Percentiles rank a stretch among this genome's conserved stretches.
Evolutionary conservation across 345 rosid genomes (phyloP).

Genomic region (Populus simonii): DNA sequence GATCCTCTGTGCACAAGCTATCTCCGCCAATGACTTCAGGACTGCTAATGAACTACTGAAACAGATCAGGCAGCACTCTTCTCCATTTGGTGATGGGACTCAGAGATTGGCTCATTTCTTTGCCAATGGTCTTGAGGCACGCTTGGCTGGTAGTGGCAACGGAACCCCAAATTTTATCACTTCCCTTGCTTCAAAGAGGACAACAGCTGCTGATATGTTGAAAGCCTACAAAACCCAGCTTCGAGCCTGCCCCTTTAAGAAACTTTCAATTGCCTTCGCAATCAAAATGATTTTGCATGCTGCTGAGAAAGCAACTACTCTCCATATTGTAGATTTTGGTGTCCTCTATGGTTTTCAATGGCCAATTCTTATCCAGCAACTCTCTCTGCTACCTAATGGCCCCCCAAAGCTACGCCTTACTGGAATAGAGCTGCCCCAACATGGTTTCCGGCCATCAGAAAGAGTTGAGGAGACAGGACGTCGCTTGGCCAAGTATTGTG

Average conservation of each 20-base stretch:
- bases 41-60: conserved; percentile 65
- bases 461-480: conserved; percentile 87
- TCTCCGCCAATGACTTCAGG: conserved; percentile 65
- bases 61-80: conserved; percentile 77
- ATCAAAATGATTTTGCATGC: conserved; percentile 48
- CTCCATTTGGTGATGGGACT: conserved; percentile 77
- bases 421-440: conserved; percentile 90
- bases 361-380: conserved; percentile 76
- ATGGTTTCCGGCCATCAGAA: conserved; percentile 88
- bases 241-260: conserved; percentile 79
- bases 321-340: conserved; percentile 93
- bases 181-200: conserved; percentile 55
- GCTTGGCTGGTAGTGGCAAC: conserved; percentile 46
- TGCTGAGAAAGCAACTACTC: conserved; percentile 46
- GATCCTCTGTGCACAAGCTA: conserved; percentile 81
- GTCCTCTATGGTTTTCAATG: conserved; percentile 89
- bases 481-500: conserved; percentile 75
- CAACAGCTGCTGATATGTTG: conserved; percentile 66
- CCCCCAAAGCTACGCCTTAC: conserved; percentile 85
- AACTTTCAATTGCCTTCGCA: conserved; percentile 54
- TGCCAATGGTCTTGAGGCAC: conserved; percentile 79
- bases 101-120: conserved; percentile 87
- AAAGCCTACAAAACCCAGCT: conserved; percentile 76
- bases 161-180: conserved; percentile 64
- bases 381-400: conserved; percentile 45